Evolutionary conservation across 306 rosid genomes (phyloP).

Genomic region (Bauhinia variegata): DNA sequence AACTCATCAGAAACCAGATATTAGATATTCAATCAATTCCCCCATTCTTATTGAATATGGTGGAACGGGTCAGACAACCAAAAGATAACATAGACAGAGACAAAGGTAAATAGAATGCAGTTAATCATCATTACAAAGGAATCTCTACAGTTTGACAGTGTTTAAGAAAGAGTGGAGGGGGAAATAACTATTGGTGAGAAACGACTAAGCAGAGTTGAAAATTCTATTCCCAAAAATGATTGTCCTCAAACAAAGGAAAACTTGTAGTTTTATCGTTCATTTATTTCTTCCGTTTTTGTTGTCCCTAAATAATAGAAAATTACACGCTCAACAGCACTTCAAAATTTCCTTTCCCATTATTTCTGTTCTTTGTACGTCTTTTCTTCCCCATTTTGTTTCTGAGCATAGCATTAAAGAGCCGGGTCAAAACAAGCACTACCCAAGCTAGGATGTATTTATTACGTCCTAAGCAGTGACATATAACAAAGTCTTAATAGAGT

Average conservation of each 20-base stretch:
- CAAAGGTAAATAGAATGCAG: neutral
- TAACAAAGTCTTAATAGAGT: too few relatives aligned
- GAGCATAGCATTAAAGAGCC: too few relatives aligned
- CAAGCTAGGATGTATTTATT: neutral
- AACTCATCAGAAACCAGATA: constrained; percentile 15
- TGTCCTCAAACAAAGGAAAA: neutral
- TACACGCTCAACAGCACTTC: neutral
- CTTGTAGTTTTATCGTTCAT: neutral
- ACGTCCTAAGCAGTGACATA: neutral
- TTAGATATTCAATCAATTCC: constrained; percentile 20
- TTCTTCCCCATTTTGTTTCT: constrained; percentile 4
- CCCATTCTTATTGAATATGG: neutral
- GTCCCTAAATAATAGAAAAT: constrained; percentile 9
- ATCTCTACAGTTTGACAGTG: constrained; percentile 3
- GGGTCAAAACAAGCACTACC: neutral
- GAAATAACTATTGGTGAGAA: neutral
- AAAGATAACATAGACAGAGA: constrained; percentile 7
- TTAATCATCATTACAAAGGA: constrained; percentile 6
- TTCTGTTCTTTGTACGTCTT: neutral
- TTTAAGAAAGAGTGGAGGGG: constrained; percentile 2
- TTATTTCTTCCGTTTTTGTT: constrained; percentile 16
- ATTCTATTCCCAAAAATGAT: neutral
- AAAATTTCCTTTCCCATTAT: neutral
- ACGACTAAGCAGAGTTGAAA: constrained; percentile 3
- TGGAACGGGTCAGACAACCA: constrained; percentile 6